A percentile compares a stretch with the other conserved stretches of the same genome.
These are phyloP conservation scores for Leishmania guyanensis DNA, from an alignment of 208 protist genomes.

Conservation along the genomic window DNA sequence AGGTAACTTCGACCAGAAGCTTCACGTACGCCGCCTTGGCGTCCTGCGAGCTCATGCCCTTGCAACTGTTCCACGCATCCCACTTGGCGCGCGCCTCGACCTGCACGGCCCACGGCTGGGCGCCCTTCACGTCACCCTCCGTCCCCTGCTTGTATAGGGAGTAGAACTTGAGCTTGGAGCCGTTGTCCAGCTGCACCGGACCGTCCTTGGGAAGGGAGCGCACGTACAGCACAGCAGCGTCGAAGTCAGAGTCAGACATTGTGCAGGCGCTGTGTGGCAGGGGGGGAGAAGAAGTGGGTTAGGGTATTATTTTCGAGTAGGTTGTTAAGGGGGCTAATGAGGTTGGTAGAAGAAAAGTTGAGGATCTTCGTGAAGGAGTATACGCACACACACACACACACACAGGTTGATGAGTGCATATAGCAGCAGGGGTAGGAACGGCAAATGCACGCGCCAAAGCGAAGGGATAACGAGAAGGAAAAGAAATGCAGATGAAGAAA, in stretches of 20 bases:
- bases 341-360: background rate
- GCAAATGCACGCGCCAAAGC: background rate
- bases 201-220: slow-evolving; percentile 82
- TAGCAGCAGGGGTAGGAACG: background rate
- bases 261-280: slow-evolving; percentile 44
- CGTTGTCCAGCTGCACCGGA: slow-evolving; percentile 86
- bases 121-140: slow-evolving; percentile 91
- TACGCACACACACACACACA: background rate
- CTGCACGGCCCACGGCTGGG: slow-evolving; percentile 92
- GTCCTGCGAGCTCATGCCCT: slow-evolving; percentile 91
- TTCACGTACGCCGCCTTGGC: slow-evolving; percentile 92
- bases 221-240: slow-evolving; percentile 81
- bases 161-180: slow-evolving; percentile 94
- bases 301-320: background rate
- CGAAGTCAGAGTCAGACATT: slow-evolving; percentile 84
- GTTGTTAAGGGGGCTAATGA: background rate
- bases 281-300: background rate
- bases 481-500: background rate
- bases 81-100: slow-evolving; percentile 94
- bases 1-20: slow-evolving; percentile 69
- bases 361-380: background rate
- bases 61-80: slow-evolving; percentile 91
- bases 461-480: slow-evolving; percentile 4
- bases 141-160: slow-evolving; percentile 97
- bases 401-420: background rate